Conservation (phyloP, 768 basidiomycete genomes). For the Phaffia tasmanica region DNA sequence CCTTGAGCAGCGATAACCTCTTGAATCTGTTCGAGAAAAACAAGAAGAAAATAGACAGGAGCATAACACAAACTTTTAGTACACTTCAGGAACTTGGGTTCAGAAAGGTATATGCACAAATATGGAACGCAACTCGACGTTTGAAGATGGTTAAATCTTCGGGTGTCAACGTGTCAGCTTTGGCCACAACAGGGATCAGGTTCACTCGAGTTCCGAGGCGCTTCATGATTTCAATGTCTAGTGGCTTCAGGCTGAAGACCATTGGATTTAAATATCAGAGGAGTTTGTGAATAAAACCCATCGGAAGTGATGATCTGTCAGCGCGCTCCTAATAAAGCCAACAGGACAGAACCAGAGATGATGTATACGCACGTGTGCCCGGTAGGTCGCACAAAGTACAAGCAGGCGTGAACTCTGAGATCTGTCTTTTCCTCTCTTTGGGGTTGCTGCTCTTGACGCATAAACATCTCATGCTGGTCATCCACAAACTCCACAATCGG, state of each 20-base stretch:
- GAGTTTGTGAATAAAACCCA: no score
- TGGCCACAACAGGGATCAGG: slow-evolving; percentile 92
- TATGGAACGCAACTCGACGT: slow-evolving; percentile 31
- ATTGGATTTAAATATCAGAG: neutral
- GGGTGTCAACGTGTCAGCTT: slow-evolving; percentile 94
- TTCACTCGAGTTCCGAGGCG: slow-evolving; percentile 95
- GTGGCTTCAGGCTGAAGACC: slow-evolving; percentile 64
- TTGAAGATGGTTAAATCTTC: slow-evolving; percentile 86
- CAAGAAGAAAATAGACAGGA: neutral
- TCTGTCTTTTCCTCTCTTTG: slow-evolving; percentile 87
- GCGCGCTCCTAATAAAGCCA: no score
- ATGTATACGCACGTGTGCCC: slow-evolving; percentile 72
- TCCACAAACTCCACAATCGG: slow-evolving; percentile 98
- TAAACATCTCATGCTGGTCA: slow-evolving; percentile 88
- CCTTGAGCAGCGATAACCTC: slow-evolving; percentile 82
- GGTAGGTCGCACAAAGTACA: slow-evolving; percentile 92
- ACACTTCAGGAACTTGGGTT: no score
- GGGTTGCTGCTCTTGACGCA: slow-evolving; percentile 99
- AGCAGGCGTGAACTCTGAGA: slow-evolving; percentile 85
- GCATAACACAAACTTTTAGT: no score
- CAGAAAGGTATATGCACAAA: neutral
- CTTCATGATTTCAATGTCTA: slow-evolving; percentile 99
- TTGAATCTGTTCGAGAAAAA: slow-evolving; percentile 50
- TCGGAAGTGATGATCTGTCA: no score
- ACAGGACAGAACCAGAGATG: neutral